A percentile compares a stretch with the other conserved stretches of the same genome.
These are phyloP conservation scores for Acmispon strigosus DNA, from an alignment of 306 rosid species.

Conservation along the genomic window DNA sequence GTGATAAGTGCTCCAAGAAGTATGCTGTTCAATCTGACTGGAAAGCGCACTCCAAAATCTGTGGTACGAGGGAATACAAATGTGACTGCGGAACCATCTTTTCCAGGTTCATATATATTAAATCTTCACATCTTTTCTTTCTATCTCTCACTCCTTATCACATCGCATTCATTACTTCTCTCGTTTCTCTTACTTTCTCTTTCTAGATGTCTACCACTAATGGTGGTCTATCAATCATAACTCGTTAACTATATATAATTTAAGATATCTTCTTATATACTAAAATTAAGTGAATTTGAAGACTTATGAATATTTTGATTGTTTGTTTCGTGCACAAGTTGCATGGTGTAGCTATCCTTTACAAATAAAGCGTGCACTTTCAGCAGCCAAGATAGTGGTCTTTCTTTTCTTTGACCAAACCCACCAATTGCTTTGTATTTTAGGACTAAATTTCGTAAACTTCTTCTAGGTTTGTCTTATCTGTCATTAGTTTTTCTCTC, in stretches of 20 bases:
- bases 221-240: too few species aligned
- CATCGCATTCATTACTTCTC: too few species aligned
- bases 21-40: constrained; percentile 93
- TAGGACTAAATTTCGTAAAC: background rate
- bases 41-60: constrained; percentile 80
- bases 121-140: too few species aligned
- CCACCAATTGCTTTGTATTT: background rate
- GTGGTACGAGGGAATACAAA: constrained; percentile 83
- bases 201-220: too few species aligned
- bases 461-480: background rate
- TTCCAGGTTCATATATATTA: constrained; percentile 52
- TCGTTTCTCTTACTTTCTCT: too few species aligned
- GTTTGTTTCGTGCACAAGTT: background rate
- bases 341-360: constrained; percentile 2
- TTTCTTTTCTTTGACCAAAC: constrained; percentile 17
- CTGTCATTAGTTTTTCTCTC: background rate
- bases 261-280: too few species aligned
- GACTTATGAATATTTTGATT: background rate
- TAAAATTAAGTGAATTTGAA: too few species aligned
- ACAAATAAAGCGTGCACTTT: constrained; percentile 4
- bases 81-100: constrained; percentile 94
- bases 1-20: constrained; percentile 85
- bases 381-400: background rate
- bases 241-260: too few species aligned
- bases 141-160: too few species aligned